Conservation (phyloP, 768 basidiomycete species). For the Scleroderma citrinum region DNA sequence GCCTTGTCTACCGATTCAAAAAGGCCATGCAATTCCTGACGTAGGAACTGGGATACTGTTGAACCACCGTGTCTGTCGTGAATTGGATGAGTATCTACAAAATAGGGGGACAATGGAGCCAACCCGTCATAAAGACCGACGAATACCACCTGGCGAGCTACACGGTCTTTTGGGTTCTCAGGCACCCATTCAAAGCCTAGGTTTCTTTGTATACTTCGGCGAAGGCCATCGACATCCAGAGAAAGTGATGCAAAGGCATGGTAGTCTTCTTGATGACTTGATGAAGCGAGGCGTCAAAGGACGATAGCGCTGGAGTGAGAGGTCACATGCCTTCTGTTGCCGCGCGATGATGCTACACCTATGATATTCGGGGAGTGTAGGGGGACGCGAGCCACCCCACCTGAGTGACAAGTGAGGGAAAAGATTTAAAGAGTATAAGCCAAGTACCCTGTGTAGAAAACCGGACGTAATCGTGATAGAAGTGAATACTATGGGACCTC, state of each 20-base stretch:
- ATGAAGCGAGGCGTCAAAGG: conserved; percentile 11
- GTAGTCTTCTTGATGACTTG: conserved; percentile 88
- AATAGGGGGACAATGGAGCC: conserved; percentile 14
- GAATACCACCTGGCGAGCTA: conserved; percentile 74
- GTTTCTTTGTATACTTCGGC: conserved; percentile 52
- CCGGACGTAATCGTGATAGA: conserved; percentile 70
- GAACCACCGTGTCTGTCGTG: conserved; percentile 84
- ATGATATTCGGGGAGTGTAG: conserved; percentile 73
- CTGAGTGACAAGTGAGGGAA: conserved; percentile 28
- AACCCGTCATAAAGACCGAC: conserved; percentile 92
- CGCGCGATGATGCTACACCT: conserved; percentile 69
- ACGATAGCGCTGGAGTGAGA: neutral
- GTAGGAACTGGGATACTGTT: conserved; percentile 81
- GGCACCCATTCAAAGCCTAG: conserved; percentile 74
- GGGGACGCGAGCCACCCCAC: conserved; percentile 62
- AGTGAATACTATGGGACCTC: conserved; percentile 16
- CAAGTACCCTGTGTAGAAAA: conserved; percentile 40
- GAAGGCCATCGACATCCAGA: conserved; percentile 70
- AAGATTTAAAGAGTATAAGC: conserved; percentile 18
- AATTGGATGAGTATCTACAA: conserved; percentile 1
- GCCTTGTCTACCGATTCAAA: conserved; percentile 74
- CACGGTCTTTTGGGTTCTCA: conserved; percentile 39
- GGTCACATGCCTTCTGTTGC: conserved; percentile 56
- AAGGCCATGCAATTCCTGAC: conserved; percentile 78
- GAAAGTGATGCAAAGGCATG: conserved; percentile 72